phyloP scores from a whole-genome alignment of 2,329 filamentous ascomycete species.

The Sporothrix curviconia region DNA sequence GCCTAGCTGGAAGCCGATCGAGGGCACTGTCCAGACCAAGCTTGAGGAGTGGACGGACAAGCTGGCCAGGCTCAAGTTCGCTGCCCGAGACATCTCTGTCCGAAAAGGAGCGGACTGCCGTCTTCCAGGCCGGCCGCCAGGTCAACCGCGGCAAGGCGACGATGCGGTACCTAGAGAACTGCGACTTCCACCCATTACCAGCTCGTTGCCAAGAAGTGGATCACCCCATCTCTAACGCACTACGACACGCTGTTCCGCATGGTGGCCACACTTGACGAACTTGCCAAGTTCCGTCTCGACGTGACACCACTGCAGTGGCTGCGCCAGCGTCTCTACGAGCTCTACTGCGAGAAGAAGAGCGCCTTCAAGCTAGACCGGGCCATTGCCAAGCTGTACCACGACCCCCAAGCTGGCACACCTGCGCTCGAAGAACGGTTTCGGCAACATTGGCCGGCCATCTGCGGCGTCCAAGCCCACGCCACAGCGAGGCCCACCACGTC shows the following conservation, averaged over 20 bases:
- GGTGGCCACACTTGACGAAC: slow-evolving; percentile 46
- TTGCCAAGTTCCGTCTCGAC: slow-evolving; percentile 47
- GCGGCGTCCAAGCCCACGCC: slow-evolving; percentile 24
- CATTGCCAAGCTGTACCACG: slow-evolving; percentile 50
- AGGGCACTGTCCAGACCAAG: slow-evolving; percentile 35
- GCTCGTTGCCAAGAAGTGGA: slow-evolving; percentile 46
- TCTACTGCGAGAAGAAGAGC: slow-evolving; percentile 36
- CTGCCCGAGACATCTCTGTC: slow-evolving; percentile 24
- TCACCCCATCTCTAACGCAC: slow-evolving; percentile 38
- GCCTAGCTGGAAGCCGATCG: slow-evolving; percentile 42
- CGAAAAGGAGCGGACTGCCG: slow-evolving; percentile 35
- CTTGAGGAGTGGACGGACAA: slow-evolving; percentile 44
- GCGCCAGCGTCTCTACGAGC: slow-evolving; percentile 49
- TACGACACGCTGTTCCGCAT: slow-evolving; percentile 54
- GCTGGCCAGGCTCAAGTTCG: slow-evolving; percentile 37
- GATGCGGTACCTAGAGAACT: slow-evolving; percentile 45
- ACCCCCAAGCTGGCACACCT: slow-evolving; percentile 44
- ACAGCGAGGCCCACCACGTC: neutral
- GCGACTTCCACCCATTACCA: slow-evolving; percentile 52
- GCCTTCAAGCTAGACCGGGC: slow-evolving; percentile 46
- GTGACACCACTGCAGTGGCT: slow-evolving; percentile 50
- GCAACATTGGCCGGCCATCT: slow-evolving; percentile 50
- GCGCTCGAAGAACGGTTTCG: slow-evolving; percentile 47
- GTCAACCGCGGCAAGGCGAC: slow-evolving; percentile 49
- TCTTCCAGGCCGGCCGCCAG: slow-evolving; percentile 49